These are phyloP conservation scores for Rhinocladiella mackenziei DNA, from an alignment of 2,329 filamentous ascomycete genomes.

Conservation along the genomic window DNA sequence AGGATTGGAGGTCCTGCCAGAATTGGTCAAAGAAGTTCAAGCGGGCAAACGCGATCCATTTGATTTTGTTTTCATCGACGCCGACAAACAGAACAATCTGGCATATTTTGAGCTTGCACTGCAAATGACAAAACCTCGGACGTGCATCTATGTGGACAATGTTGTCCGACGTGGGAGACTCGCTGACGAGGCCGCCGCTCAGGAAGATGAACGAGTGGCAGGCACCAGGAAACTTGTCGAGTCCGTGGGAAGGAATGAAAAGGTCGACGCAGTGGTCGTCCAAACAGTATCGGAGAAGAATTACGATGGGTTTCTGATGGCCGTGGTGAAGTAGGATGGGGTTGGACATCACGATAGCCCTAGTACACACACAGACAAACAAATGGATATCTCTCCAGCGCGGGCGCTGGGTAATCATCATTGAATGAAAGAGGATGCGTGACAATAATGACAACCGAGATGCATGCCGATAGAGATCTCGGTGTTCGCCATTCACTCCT, in stretches of 20 bases:
- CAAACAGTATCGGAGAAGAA: conserved; percentile 48
- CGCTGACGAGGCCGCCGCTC: conserved; percentile 29
- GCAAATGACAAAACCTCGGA: conserved; percentile 40
- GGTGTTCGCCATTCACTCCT: too few species aligned
- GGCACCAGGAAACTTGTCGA: conserved; percentile 39
- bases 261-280: conserved; percentile 42
- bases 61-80: conserved; percentile 53
- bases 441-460: neutral
- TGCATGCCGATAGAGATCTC: too few species aligned
- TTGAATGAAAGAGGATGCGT: too few species aligned
- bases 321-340: conserved; percentile 34
- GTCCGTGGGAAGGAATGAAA: conserved; percentile 41
- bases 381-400: too few species aligned
- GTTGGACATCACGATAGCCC: neutral
- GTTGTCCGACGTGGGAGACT: conserved; percentile 42
- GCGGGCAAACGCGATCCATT: conserved; percentile 40
- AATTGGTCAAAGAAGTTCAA: conserved; percentile 41
- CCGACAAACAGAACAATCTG: conserved; percentile 49
- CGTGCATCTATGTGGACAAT: conserved; percentile 50
- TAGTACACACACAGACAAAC: neutral
- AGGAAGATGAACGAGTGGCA: conserved; percentile 27
- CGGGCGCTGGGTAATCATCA: too few species aligned
- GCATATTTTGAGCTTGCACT: conserved; percentile 48
- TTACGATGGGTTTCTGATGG: conserved; percentile 47
- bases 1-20: conserved; percentile 43